phyloP scores from a whole-genome alignment of 2,329 filamentous ascomycete genomes.

The Arthrobotrys iridis region DNA sequence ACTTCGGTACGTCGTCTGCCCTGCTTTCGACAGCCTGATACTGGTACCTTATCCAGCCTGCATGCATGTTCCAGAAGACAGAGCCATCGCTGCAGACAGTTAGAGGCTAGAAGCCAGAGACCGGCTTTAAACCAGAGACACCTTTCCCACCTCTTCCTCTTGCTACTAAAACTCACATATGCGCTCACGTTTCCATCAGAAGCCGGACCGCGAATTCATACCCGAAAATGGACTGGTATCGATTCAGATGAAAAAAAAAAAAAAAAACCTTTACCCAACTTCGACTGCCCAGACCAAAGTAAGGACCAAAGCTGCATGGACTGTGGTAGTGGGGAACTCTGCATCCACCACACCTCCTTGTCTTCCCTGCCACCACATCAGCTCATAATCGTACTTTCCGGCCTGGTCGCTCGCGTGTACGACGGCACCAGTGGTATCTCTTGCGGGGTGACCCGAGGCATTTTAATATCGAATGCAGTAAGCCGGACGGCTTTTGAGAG shows the following conservation, averaged over 20 bases:
- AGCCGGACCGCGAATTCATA: conserved; percentile 45
- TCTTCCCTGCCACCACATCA: conserved; percentile 39
- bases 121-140: conserved; percentile 9
- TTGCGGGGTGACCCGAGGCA: conserved; percentile 51
- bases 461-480: conserved; percentile 41
- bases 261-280: neutral
- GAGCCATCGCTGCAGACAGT: conserved; percentile 32
- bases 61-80: conserved; percentile 49
- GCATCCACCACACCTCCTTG: conserved; percentile 24
- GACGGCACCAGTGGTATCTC: conserved; percentile 1
- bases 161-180: neutral
- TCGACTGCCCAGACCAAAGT: too few relatives aligned
- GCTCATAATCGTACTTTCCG: conserved; percentile 54
- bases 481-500: conserved; percentile 20
- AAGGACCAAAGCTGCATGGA: conserved; percentile 17
- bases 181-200: conserved; percentile 26
- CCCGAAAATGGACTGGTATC: conserved; percentile 52
- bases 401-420: conserved; percentile 27
- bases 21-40: neutral
- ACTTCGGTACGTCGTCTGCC: neutral
- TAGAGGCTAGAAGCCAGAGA: conserved; percentile 1
- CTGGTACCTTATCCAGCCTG: conserved; percentile 33
- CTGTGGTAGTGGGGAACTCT: conserved; percentile 31
- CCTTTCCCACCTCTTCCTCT: neutral
- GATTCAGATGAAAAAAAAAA: neutral